Base-by-base conservation (phyloP, 2,329 filamentous ascomycete genomes). In the Diaporthe sp. region DNA sequence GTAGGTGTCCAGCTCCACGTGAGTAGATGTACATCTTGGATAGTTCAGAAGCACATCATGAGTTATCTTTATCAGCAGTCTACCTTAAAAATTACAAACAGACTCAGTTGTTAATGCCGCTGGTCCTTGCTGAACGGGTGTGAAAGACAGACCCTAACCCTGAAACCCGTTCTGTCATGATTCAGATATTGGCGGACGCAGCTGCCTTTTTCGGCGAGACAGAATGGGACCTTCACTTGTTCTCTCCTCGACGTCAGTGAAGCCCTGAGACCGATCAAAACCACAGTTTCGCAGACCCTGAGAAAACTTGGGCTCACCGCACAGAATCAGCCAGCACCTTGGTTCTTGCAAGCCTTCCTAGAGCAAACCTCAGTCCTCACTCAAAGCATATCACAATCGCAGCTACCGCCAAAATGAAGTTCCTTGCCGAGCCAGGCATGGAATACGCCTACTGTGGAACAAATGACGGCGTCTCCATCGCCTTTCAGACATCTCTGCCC, bases 401-500 rank as follows among this genome's bases (percentile, higher is more conserved):
- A 53, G 25, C 8, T 44, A 25, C 15, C n/a, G 49, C 46, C 46
- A 42, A 53, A 34, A 77, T 77, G 76, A 72, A 65, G 53, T 57
- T 73, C 44, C 49, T 25, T 10, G 55, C 76, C 15, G 73, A 75
- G 31, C 57, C 79, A 79, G 76, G 67, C 71, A 83, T 84, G 83
- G 77, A 82, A 53, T 83, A 82, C 72, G 77, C 79, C 34, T 77
- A 77, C 46, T 53, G 60, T 22, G 65, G 53, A 34, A 80, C 84
- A 65, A 84, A 81, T 70, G 84, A 86, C 62, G 81, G 80, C 77
- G 82, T 82, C 79, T 78, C 70, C 28, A 79, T 86, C 49, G 81
- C 83, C 68, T 83, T 83, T 71, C 82, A 83, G 67, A 82, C 83
- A 49, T 85, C 84, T 19, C 78, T 82, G 3, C 82, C 82, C 9